Evolutionary conservation across 352 stramenopile genomes (phyloP).

Genomic region (Globisporangium cederbergense): DNA sequence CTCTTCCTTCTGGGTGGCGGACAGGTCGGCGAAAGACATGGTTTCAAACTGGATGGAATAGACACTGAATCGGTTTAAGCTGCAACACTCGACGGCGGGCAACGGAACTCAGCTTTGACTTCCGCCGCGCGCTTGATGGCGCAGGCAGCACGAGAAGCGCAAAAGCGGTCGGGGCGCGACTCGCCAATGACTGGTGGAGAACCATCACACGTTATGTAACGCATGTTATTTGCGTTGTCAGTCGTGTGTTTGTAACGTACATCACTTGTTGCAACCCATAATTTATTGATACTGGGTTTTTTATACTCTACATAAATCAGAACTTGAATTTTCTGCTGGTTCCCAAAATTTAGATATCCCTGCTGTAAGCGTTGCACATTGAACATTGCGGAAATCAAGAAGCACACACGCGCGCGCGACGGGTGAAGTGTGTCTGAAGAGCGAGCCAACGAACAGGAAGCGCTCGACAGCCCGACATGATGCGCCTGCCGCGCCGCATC

Average conservation of each 20-base stretch:
- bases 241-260: not conserved
- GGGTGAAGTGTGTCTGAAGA: not conserved
- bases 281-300: no score
- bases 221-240: not conserved
- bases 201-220: conserved; percentile 19
- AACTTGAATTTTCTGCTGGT: no score
- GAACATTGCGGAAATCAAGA: not conserved
- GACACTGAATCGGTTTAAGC: conserved; percentile 89
- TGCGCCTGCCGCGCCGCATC: conserved; percentile 4
- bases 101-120: conserved; percentile 72
- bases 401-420: not conserved
- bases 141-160: not conserved
- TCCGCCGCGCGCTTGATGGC: not conserved
- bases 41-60: conserved; percentile 55
- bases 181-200: conserved; percentile 74
- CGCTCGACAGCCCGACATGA: not conserved
- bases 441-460: not conserved
- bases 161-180: not conserved
- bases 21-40: conserved; percentile 86
- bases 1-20: conserved; percentile 81
- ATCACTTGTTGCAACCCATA: not conserved
- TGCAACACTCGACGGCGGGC: conserved; percentile 24
- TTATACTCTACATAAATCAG: no score
- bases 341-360: no score
- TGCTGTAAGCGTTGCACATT: not conserved